Evolutionary conservation across 2,329 filamentous ascomycete species (phyloP).

Genomic region (Xylariaceae sp.): DNA sequence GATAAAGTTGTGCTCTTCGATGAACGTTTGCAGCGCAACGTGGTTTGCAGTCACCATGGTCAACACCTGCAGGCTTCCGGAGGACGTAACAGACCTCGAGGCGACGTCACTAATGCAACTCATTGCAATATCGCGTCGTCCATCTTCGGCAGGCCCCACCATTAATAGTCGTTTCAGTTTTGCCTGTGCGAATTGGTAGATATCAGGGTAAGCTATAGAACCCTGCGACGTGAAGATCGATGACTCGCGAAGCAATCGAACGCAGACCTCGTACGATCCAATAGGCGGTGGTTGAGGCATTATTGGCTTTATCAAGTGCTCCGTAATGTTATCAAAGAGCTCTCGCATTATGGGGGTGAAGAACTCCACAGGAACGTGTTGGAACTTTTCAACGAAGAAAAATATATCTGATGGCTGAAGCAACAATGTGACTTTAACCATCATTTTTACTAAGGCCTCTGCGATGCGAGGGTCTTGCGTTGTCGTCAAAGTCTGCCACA

Average conservation of each 20-base stretch:
- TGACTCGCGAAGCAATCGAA: constrained; percentile 68
- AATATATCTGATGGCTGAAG: constrained; percentile 47
- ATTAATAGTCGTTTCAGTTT: constrained; percentile 57
- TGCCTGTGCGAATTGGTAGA: constrained; percentile 58
- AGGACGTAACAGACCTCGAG: constrained; percentile 54
- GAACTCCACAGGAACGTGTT: constrained; percentile 54
- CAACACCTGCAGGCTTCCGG: constrained; percentile 68
- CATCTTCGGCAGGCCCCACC: constrained; percentile 48
- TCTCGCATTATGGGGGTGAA: constrained; percentile 58
- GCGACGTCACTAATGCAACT: constrained; percentile 65
- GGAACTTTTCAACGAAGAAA: constrained; percentile 66
- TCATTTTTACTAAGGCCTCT: constrained; percentile 69
- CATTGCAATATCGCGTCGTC: constrained; percentile 57
- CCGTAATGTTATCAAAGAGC: constrained; percentile 55
- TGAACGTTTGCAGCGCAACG: constrained; percentile 52
- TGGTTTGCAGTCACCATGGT: constrained; percentile 43
- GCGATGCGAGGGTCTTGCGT: constrained; percentile 82
- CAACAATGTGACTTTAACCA: constrained; percentile 43
- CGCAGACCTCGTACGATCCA: constrained; percentile 45
- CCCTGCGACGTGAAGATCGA: constrained; percentile 50
- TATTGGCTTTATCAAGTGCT: constrained; percentile 39
- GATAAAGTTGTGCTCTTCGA: constrained; percentile 56
- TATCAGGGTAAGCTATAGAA: constrained; percentile 52
- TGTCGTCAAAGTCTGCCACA: constrained; percentile 78
- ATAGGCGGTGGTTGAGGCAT: constrained; percentile 12